phyloP scores from a whole-genome alignment of 2,329 filamentous ascomycete genomes.

The Anisogramma anomala region DNA sequence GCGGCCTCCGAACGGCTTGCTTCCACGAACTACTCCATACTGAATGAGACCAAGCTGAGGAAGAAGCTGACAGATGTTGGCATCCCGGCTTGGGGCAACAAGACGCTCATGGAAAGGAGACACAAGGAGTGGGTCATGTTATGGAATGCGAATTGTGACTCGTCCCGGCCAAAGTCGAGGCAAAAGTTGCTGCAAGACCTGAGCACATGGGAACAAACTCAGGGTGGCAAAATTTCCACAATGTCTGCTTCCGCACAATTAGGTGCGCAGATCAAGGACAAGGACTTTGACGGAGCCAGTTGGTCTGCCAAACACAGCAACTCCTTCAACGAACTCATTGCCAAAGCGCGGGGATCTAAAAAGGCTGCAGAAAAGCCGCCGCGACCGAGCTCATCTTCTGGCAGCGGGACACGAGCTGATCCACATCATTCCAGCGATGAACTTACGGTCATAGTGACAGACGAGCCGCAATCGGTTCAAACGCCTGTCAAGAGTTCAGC shows the following conservation, averaged over 20 bases:
- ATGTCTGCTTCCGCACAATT: slow-evolving; percentile 26
- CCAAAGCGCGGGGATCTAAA: slow-evolving; percentile 49
- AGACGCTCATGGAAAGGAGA: slow-evolving; percentile 60
- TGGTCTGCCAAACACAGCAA: slow-evolving; percentile 63
- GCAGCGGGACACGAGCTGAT: not conserved
- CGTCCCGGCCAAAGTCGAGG: slow-evolving; percentile 58
- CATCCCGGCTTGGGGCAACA: slow-evolving; percentile 58
- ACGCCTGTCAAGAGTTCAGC: not conserved
- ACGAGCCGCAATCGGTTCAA: not conserved
- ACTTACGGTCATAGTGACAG: not conserved
- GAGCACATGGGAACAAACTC: slow-evolving; percentile 74
- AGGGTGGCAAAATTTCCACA: slow-evolving; percentile 48
- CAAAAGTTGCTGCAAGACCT: slow-evolving; percentile 65
- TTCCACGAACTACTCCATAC: slow-evolving; percentile 70
- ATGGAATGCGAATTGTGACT: slow-evolving; percentile 96
- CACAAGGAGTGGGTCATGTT: slow-evolving; percentile 91
- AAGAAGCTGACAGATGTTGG: slow-evolving; percentile 76
- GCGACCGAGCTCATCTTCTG: not conserved
- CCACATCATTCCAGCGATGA: not conserved
- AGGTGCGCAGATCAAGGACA: slow-evolving; percentile 57
- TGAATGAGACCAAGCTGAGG: slow-evolving; percentile 67
- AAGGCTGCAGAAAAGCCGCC: slow-evolving; percentile 15
- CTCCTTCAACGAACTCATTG: slow-evolving; percentile 72
- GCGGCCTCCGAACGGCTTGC: slow-evolving; percentile 54
- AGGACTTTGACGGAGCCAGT: slow-evolving; percentile 71